Evolutionary conservation across 148 eudicot genomes (phyloP), one percentile per base, ranked within the genome.

Genomic region (Amaranthus cruentus): DNA sequence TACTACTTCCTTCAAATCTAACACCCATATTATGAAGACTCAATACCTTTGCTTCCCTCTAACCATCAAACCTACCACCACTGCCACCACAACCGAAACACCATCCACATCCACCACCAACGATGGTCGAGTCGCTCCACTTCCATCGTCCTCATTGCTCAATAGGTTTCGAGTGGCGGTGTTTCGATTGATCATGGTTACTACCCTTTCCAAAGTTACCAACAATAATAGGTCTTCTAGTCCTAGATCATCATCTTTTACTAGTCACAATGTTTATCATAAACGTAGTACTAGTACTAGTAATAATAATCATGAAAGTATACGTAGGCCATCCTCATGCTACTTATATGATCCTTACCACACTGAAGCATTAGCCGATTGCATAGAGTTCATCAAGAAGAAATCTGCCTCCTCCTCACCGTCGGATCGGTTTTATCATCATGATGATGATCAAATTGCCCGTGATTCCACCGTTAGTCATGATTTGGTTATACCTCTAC

Each of bases 381-480:
- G 96, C 67, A 90, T 90, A 53, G 92, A 88, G 84, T 90, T 88
- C 68, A 83, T 90, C 73, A 90, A 84, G 84, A 87, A 83, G 74
- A 64, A 66, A 9, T 76, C 83, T 2, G 76, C 50, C 21, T 49
- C 78, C 0, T 75, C 82, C 7, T 64, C 62, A 55, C 72, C 74
- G 48, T 80, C 76, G 3, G 69, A 71, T 79, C 78, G 38, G 3
- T n/a, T 9, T 47, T 57, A 38, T 55, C 43, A 56, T 55, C 57
- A 73, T 55, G 62, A 43, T 12, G 48, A 43, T 48, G 9, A 10
- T 9, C 65, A 70, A 7, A 44, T 1, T 56, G n/a, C 55, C 4
- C 75, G 72, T 69, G 82, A 46, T 15, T 71, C 72, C 43, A 65
- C 67, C 1, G 75, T 59, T 58, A 71, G 47, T 64, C 63, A 15